Evolutionary conservation across 345 rosid genomes (phyloP), one percentile per base, ranked within the genome.

Genomic region (Boechera divaricarpa): DNA sequence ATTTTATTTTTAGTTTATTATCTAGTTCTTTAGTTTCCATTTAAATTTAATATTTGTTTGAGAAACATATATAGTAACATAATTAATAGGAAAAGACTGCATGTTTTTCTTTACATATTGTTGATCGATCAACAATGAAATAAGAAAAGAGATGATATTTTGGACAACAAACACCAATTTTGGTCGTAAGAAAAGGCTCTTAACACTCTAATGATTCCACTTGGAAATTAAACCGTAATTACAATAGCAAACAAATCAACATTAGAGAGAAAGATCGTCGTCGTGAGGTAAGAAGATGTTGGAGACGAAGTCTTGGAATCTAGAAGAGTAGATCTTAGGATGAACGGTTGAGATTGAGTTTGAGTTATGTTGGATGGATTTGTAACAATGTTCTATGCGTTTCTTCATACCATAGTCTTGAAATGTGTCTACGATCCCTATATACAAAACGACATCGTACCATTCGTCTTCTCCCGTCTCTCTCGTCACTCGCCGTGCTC

Each of bases 321-420:
- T 81, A 70, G 85, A 69, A 66, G 90, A 82, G 79, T 82, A 88
- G 16, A 58, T 65, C 72, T 72, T 81, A 4, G 89, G 89, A 65
- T 87, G 77, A 26, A 82, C 83, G 9, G 92, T 85, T 1, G 91
- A 82, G 26, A 90, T 86, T 29, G 80, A 81, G 78, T 77, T 81
- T 4, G 87, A 67, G 67, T 63, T 83, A 16, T 75, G 78, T 44
- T 85, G 88, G 36, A 85, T 54, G 6, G 86, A 76, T 77, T 88
- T 88, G 87, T 80, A 83, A 64, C 79, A 73, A 51, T 83, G 92
- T 76, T 85, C 87, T 3, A 88, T 33, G 15, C 84, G 78, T 81
- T 90, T 88, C 28, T 7, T 52, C 77, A 90, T 65, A 51, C 52
- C 63, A 72, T 86, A 87, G 61, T 81, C 77, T 68, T 84, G 83